Conservation (phyloP, 805 yeast genomes). For the Candida hispaniensis region DNA sequence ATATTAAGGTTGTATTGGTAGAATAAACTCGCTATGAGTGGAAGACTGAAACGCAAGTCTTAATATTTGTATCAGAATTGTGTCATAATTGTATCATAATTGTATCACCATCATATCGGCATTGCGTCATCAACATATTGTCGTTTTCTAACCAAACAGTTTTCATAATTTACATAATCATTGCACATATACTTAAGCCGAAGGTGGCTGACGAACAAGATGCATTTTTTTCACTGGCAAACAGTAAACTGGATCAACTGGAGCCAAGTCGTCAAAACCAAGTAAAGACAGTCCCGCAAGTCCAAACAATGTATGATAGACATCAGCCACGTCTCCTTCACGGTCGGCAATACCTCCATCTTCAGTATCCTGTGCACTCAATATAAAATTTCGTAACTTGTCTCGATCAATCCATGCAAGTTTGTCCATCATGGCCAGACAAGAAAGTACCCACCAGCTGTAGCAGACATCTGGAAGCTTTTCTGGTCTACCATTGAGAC, state of each 20-base stretch:
- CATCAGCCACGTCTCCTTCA: slow-evolving; percentile 83
- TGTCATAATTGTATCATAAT: too few species aligned
- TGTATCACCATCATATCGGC: too few species aligned
- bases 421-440: slow-evolving; percentile 54
- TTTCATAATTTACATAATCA: too few species aligned
- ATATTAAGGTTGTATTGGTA: too few species aligned
- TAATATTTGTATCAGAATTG: too few species aligned
- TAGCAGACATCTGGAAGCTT: slow-evolving; percentile 96
- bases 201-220: slow-evolving; percentile 11
- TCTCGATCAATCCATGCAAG: slow-evolving; percentile 67
- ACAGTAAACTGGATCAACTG: slow-evolving; percentile 79
- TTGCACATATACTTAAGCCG: background rate
- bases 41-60: too few species aligned
- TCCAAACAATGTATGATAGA: slow-evolving; percentile 86
- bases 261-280: slow-evolving; percentile 47
- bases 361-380: slow-evolving; percentile 63
- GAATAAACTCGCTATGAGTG: too few species aligned
- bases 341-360: slow-evolving; percentile 90
- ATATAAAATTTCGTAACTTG: slow-evolving; percentile 54
- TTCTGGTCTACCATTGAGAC: slow-evolving; percentile 92
- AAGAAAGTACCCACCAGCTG: slow-evolving; percentile 92
- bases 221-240: slow-evolving; percentile 47
- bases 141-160: too few species aligned
- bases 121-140: too few species aligned
- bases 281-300: slow-evolving; percentile 76